Evolutionary conservation across 2,329 filamentous ascomycete genomes (phyloP), one percentile per base, ranked within the genome.

Genomic region (Exophiala viscosa): DNA sequence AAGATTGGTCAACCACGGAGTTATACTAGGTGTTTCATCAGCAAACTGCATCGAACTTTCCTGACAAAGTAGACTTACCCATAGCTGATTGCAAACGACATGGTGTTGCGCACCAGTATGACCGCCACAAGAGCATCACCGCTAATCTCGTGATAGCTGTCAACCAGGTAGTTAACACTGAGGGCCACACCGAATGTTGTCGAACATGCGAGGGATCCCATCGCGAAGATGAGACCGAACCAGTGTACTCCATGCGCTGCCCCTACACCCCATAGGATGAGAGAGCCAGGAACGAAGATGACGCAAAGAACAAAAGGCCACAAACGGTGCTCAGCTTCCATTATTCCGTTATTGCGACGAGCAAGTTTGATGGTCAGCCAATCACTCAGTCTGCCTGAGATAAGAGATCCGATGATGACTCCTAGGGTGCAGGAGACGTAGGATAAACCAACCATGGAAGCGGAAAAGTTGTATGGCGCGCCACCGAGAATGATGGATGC

Each of bases 251-350:
- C 57, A 32, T 76, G 69, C 34, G 74, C 73, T 2, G 77, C 75
- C 3, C 77, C 77, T 0, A 80, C 73, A 20, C 78, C 77, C 75
- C 76, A 79, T 1, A 78, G 64, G 40, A 79, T 71, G 5, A 77
- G 63, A 0, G 69, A 70, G 6, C 65, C 69, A 0, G 76, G 74
- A 3, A 76, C 65, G 14, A 77, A 57, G 3, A 79, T 48, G 11
- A 73, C 52, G 6, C 69, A 72, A 1, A 67, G 50, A 28, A 31
- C 15, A 6, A 64, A 61, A 2, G 59, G 62, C 55, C 62, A 63
- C 5, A 66, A 56, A 9, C 64, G 59, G 20, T 63, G 60, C 31
- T 66, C 64, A 7, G 64, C 56, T 41, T 66, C 64, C 40, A 62
- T 62, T 28, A 65, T 60, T 28, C 64, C 64, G 4, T 56, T 57